Evolutionary conservation across 768 basidiomycete genomes (phyloP).

Genomic region (Trametes meyenii): DNA sequence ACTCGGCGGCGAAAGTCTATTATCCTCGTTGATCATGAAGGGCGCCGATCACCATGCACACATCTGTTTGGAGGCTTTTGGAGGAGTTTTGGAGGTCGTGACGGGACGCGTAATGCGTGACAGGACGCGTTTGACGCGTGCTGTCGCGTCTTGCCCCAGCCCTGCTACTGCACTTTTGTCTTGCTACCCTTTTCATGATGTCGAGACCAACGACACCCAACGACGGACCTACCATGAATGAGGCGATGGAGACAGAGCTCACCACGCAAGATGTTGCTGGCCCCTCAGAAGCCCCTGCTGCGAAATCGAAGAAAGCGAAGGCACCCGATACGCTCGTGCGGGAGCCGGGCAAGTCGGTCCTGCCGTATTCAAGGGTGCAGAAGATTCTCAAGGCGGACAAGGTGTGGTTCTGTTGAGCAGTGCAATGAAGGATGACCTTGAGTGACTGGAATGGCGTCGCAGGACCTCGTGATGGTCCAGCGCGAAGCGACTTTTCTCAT

Average conservation of each 20-base stretch:
- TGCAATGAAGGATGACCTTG: neutral
- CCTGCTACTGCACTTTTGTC: neutral
- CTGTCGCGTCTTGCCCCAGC: neutral
- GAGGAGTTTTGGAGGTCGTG: too few relatives aligned
- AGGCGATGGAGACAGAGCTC: neutral
- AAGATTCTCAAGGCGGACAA: conserved; percentile 87
- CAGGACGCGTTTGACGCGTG: neutral
- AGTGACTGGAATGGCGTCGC: neutral
- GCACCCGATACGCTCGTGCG: conserved; percentile 26
- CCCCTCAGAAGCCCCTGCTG: neutral
- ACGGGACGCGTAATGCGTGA: neutral
- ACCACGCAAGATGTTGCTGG: neutral
- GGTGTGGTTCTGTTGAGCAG: conserved; percentile 38
- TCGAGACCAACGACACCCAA: neutral
- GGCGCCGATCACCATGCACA: too few relatives aligned
- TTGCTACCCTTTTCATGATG: neutral
- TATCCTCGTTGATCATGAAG: too few relatives aligned
- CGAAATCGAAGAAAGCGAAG: conserved; percentile 22
- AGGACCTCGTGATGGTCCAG: conserved; percentile 79
- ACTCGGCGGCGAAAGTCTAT: too few relatives aligned
- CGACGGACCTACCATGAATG: neutral
- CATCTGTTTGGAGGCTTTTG: too few relatives aligned
- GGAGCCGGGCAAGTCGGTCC: conserved; percentile 66
- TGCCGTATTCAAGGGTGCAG: conserved; percentile 80
- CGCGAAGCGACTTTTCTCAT: conserved; percentile 81